Conservation (phyloP, 345 rosid genomes). For the Trapa bicornis region DNA sequence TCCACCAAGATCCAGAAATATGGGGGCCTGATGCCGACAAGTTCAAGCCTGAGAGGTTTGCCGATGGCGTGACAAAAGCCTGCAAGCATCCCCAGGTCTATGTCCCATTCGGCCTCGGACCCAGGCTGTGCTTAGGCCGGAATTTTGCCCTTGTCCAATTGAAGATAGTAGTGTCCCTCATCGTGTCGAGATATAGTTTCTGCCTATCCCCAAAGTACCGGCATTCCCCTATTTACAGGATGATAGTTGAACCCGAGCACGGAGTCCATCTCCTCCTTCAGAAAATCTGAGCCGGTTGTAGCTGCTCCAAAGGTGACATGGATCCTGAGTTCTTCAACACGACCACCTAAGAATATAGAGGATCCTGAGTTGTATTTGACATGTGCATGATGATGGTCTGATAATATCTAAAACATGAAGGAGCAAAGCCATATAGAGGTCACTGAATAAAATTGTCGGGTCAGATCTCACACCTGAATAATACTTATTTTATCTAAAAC, state of each 20-base stretch:
- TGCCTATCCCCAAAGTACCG: slow-evolving; percentile 49
- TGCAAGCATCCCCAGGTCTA: slow-evolving; percentile 58
- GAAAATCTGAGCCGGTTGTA: slow-evolving; percentile 17
- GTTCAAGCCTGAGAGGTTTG: slow-evolving; percentile 63
- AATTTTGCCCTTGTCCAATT: slow-evolving; percentile 61
- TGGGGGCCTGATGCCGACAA: slow-evolving; percentile 70
- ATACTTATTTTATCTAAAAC: too few species aligned
- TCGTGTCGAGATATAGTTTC: slow-evolving; percentile 58
- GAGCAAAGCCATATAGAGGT: too few species aligned
- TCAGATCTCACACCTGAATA: too few species aligned
- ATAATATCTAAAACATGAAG: too few species aligned
- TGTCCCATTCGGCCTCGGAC: slow-evolving; percentile 67
- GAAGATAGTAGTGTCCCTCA: slow-evolving; percentile 41
- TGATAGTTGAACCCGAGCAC: slow-evolving; percentile 65
- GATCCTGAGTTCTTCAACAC: too few species aligned
- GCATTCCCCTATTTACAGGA: slow-evolving; percentile 52
- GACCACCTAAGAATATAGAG: too few species aligned
- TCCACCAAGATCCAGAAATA: slow-evolving; percentile 50
- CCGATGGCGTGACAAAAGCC: slow-evolving; percentile 54
- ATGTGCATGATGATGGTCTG: too few species aligned
- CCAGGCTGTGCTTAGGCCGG: slow-evolving; percentile 57
- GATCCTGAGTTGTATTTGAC: too few species aligned
- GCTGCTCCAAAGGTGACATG: too few species aligned
- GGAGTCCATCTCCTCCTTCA: slow-evolving; percentile 38
- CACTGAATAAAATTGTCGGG: too few species aligned